Conservation (phyloP, 2,329 filamentous ascomycete species). For the Trichoderma afroharzianum region DNA sequence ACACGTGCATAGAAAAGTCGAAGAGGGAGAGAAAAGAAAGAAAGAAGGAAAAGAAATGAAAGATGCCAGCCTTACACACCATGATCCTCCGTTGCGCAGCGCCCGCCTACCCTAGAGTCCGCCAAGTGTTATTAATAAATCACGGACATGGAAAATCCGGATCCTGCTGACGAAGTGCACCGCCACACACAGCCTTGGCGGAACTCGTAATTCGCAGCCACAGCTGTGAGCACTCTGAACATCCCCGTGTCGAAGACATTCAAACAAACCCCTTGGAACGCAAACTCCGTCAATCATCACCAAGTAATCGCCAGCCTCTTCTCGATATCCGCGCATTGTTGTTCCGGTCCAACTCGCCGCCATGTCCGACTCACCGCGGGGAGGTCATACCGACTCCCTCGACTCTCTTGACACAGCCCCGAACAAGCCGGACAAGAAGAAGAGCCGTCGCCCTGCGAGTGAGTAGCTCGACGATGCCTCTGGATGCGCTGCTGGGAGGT, state of each 20-base stretch:
- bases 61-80: not conserved
- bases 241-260: conserved; percentile 5
- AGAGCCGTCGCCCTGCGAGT: conserved; percentile 92
- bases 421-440: conserved; percentile 68
- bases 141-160: not conserved
- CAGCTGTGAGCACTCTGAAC: conserved; percentile 5
- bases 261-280: conserved; percentile 14
- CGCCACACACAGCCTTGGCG: not conserved
- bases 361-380: conserved; percentile 48
- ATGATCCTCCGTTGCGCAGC: not conserved
- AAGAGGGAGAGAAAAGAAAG: not conserved
- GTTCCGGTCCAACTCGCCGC: conserved; percentile 24
- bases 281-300: not conserved
- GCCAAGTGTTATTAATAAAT: not conserved
- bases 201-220: conserved; percentile 16
- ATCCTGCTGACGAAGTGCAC: conserved; percentile 14
- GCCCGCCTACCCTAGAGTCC: not conserved
- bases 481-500: not conserved
- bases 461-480: conserved; percentile 38
- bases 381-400: conserved; percentile 51
- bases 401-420: conserved; percentile 50
- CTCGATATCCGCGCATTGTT: conserved; percentile 19
- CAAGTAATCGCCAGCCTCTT: not conserved
- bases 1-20: not conserved
- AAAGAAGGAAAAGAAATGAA: not conserved